These are phyloP conservation scores for Phytophthora brassicae DNA, from an alignment of 352 stramenopile species.

Conservation along the genomic window DNA sequence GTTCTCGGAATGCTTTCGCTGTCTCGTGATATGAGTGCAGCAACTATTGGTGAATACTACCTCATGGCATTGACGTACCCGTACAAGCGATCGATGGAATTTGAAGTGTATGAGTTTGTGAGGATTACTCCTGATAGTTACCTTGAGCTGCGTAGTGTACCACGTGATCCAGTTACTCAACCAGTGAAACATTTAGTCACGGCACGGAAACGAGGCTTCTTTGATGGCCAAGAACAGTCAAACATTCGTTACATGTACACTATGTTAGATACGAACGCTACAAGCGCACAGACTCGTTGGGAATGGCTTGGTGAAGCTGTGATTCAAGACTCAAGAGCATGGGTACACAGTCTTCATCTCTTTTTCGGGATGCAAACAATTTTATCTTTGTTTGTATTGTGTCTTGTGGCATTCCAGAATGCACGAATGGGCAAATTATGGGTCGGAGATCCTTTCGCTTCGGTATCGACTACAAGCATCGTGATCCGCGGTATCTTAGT, in stretches of 20 bases:
- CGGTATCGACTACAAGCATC: conserved; percentile 30
- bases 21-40: conserved; percentile 21
- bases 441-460: conserved; percentile 46
- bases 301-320: conserved; percentile 28
- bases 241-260: conserved; percentile 34
- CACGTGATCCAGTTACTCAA: conserved; percentile 5
- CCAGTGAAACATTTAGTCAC: conserved; percentile 30
- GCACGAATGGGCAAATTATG: conserved; percentile 34
- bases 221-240: conserved; percentile 30
- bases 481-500: conserved; percentile 26
- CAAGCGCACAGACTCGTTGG: conserved; percentile 12
- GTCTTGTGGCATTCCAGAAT: conserved; percentile 32
- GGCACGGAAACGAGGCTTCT: conserved; percentile 32
- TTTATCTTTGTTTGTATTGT: conserved; percentile 30
- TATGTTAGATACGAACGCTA: conserved; percentile 20
- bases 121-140: conserved; percentile 20
- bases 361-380: conserved; percentile 35
- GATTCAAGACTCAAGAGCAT: conserved; percentile 36
- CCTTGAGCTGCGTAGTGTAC: conserved; percentile 25
- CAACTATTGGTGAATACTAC: conserved; percentile 17
- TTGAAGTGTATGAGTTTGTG: conserved; percentile 32
- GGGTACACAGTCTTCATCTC: conserved; percentile 40
- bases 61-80: conserved; percentile 32
- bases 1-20: conserved; percentile 30
- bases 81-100: conserved; percentile 30